phyloP scores from a whole-genome alignment of 1,284 basidiomycete species.

The Trametes versicolor region DNA sequence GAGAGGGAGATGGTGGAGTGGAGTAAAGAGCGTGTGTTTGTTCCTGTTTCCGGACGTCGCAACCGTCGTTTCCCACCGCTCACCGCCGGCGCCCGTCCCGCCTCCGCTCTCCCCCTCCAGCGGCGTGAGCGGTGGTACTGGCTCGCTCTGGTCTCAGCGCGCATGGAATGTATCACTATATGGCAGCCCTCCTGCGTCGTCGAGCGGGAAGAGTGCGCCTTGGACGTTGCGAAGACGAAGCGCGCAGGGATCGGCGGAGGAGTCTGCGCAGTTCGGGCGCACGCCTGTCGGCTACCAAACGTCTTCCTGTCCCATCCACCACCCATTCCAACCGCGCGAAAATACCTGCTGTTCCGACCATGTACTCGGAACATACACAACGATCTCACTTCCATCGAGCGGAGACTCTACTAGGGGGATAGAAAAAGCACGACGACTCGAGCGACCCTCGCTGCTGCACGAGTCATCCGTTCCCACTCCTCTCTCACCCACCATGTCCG shows the following conservation, averaged over 20 bases:
- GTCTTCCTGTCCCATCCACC: not conserved
- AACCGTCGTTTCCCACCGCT: constrained; percentile 28
- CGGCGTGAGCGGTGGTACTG: constrained; percentile 1
- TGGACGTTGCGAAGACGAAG: not conserved
- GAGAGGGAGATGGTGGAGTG: constrained; percentile 38
- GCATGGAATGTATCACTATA: constrained; percentile 5
- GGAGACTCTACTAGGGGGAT: not conserved
- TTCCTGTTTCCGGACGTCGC: constrained; percentile 36
- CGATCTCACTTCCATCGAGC: constrained; percentile 4
- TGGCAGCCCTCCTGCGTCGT: not conserved
- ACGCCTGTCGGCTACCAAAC: constrained; percentile 7
- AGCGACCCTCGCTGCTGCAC: not conserved
- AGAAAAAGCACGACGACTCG: constrained; percentile 17
- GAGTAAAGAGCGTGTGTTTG: constrained; percentile 45
- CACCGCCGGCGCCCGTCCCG: constrained; percentile 4
- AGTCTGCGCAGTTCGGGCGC: not conserved
- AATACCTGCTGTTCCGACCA: constrained; percentile 7
- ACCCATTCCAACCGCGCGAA: not conserved
- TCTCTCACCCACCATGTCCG: constrained; percentile 32
- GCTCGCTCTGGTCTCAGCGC: constrained; percentile 1
- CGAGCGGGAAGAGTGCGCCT: not conserved
- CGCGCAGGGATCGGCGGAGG: constrained; percentile 3
- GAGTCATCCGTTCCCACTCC: constrained; percentile 20
- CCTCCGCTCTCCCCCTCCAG: not conserved
- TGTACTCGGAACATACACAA: constrained; percentile 19